Evolutionary conservation across 2,329 filamentous ascomycete genomes (phyloP).

Genomic region (Teratosphaeria zuluensis): DNA sequence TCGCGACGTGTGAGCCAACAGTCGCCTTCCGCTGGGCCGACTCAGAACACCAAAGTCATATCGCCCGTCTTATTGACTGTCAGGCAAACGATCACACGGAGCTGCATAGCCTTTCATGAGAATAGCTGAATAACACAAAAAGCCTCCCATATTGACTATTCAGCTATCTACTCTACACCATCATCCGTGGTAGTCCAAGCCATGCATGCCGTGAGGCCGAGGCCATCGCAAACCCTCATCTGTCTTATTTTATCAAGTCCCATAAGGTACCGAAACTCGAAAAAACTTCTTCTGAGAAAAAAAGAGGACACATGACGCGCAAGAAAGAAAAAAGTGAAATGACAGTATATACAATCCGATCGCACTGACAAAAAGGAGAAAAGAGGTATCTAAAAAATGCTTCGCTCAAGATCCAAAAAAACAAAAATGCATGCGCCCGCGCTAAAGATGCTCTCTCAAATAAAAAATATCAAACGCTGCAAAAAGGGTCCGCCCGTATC

Average conservation of each 20-base stretch:
- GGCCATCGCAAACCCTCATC: too few species aligned
- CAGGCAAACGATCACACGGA: too few species aligned
- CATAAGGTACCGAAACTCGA: background rate
- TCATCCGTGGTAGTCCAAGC: too few species aligned
- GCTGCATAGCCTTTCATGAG: too few species aligned
- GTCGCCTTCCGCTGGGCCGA: background rate
- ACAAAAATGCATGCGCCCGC: background rate
- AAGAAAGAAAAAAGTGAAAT: background rate
- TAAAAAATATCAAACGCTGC: background rate
- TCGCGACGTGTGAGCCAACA: background rate
- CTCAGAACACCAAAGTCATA: too few species aligned
- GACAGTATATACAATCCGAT: background rate
- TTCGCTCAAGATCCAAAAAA: background rate
- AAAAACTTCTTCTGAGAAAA: background rate
- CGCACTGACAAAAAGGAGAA: background rate
- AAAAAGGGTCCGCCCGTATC: background rate
- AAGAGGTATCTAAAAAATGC: background rate
- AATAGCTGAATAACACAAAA: too few species aligned
- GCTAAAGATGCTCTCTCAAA: background rate
- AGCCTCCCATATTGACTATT: too few species aligned
- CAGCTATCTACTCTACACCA: too few species aligned
- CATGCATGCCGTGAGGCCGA: too few species aligned
- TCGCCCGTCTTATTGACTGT: too few species aligned
- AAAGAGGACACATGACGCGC: background rate
- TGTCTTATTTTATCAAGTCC: background rate